Base-by-base conservation (phyloP, 1,284 basidiomycete genomes). In the Gomphus bonarii region DNA sequence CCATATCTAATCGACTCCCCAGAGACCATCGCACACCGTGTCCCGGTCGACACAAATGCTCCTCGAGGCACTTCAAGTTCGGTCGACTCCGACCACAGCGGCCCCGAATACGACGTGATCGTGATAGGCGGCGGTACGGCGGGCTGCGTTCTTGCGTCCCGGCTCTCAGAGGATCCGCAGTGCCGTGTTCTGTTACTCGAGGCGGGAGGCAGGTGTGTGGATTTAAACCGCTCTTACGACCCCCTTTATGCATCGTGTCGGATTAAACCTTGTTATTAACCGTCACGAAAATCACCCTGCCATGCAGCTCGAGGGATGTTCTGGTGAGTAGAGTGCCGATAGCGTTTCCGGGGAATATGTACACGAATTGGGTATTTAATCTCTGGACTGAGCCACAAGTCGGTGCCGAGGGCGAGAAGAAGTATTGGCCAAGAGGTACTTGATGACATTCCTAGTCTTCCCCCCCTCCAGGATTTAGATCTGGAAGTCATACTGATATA, bases 181-280 rank as follows among this genome's bases (percentile, higher is more conserved):
- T 73, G 73, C 16, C 83, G 82, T 2, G 84, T 90, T 9, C 75
- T 85, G 40, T 82, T 88, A 42, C 73, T 89, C 55, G 86, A 90
- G 66, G 84, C 85, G 3, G 86, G 87, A 18, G 74, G 74, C 40
- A 75, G 54, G 58, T 59, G 11, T n/a, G n/a, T n/a, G n/a, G n/a
- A n/a, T n/a, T n/a, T n/a, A n/a, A n/a, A n/a, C n/a, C n/a, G n/a
- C n/a, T n/a, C n/a, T n/a, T n/a, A n/a, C n/a, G n/a, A n/a, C n/a
- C n/a, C n/a, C n/a, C n/a, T n/a, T n/a, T n/a, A n/a, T n/a, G 4
- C 25, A 25, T 25, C 25, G 25, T 25, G 2, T 25, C 25, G 25
- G 25, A 25, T 3, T 25, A 25, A 25, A 25, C 25, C 25, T 25
- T 25, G 25, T 25, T 25, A 25, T 25, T 25, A 25, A 25, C 11